Evolutionary conservation across 805 yeast genomes (phyloP).

Genomic region (Blastobotrys americana): DNA sequence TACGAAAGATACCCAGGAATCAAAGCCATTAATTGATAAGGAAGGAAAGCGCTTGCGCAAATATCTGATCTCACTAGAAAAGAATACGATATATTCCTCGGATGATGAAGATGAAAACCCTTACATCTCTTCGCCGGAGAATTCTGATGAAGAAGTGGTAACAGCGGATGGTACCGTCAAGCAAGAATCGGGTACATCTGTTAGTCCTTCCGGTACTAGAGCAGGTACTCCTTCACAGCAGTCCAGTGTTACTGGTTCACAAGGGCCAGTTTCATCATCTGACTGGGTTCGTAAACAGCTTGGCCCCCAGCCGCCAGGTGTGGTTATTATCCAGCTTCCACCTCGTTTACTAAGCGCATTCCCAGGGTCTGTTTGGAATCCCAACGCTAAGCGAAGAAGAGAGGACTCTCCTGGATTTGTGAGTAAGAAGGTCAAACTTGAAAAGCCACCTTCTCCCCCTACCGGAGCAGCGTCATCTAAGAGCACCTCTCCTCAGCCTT

Average conservation of each 20-base stretch:
- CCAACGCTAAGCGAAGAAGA: conserved; percentile 41
- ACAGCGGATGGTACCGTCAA: conserved; percentile 20
- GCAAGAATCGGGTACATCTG: conserved; percentile 16
- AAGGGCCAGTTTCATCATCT: conserved; percentile 8
- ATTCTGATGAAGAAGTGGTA: conserved; percentile 30
- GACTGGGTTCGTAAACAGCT: conserved; percentile 30
- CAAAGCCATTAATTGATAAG: conserved; percentile 74
- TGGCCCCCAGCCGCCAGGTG: conserved; percentile 42
- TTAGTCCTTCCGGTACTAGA: neutral
- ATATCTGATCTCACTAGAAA: conserved; percentile 77
- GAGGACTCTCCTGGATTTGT: conserved; percentile 28
- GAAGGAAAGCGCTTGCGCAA: conserved; percentile 83
- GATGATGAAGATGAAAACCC: conserved; percentile 80
- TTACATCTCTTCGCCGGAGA: conserved; percentile 55
- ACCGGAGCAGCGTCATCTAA: conserved; percentile 4
- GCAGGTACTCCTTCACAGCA: neutral
- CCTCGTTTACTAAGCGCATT: conserved; percentile 53
- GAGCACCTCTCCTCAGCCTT: conserved; percentile 8
- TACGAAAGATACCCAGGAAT: conserved; percentile 59
- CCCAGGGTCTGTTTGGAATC: conserved; percentile 83
- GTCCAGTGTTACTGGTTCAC: neutral
- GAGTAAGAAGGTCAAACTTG: conserved; percentile 29
- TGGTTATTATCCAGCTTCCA: conserved; percentile 59
- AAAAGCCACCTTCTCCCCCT: conserved; percentile 10
- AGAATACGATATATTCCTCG: conserved; percentile 77